phyloP scores from a whole-genome alignment of 495 filamentous ascomycete species.

The Pseudoneurospora amorphoporcata region DNA sequence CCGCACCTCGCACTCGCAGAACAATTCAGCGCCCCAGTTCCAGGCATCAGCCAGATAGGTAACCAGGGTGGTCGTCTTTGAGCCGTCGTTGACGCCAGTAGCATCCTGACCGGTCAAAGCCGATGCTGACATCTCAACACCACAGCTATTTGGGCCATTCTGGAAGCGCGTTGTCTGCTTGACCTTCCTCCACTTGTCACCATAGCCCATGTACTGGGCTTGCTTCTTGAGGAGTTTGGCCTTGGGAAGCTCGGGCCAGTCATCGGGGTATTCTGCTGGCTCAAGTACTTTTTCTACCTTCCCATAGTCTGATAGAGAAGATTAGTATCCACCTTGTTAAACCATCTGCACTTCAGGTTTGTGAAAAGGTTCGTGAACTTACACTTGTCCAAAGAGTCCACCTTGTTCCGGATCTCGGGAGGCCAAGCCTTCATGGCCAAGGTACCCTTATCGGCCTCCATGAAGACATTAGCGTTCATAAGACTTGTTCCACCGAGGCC shows the following conservation, averaged over 20 bases:
- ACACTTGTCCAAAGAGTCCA: slow-evolving; percentile 39
- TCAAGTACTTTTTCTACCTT: slow-evolving; percentile 48
- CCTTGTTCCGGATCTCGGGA: slow-evolving; percentile 41
- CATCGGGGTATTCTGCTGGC: slow-evolving; percentile 46
- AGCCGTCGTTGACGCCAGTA: slow-evolving; percentile 58
- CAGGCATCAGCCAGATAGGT: slow-evolving; percentile 63
- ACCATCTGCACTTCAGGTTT: not conserved
- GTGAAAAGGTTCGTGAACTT: slow-evolving; percentile 12
- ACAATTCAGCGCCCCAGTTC: slow-evolving; percentile 68
- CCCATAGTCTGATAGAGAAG: slow-evolving; percentile 37
- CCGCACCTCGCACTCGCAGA: slow-evolving; percentile 60
- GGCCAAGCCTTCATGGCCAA: slow-evolving; percentile 50
- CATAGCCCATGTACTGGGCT: slow-evolving; percentile 38
- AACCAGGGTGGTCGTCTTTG: slow-evolving; percentile 53
- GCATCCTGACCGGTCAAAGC: slow-evolving; percentile 49
- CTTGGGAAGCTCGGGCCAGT: slow-evolving; percentile 45
- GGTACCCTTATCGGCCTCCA: slow-evolving; percentile 46
- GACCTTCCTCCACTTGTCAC: slow-evolving; percentile 44
- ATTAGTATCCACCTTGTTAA: not conserved
- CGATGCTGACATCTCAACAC: slow-evolving; percentile 52
- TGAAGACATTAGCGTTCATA: slow-evolving; percentile 59
- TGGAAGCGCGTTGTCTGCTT: slow-evolving; percentile 53
- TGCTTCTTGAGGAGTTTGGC: slow-evolving; percentile 47
- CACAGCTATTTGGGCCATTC: slow-evolving; percentile 48
- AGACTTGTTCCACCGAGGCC: slow-evolving; percentile 55